Evolutionary conservation across 352 stramenopile species (phyloP), one percentile per base, ranked within the genome.

Genomic region (Pythium insidiosum): DNA sequence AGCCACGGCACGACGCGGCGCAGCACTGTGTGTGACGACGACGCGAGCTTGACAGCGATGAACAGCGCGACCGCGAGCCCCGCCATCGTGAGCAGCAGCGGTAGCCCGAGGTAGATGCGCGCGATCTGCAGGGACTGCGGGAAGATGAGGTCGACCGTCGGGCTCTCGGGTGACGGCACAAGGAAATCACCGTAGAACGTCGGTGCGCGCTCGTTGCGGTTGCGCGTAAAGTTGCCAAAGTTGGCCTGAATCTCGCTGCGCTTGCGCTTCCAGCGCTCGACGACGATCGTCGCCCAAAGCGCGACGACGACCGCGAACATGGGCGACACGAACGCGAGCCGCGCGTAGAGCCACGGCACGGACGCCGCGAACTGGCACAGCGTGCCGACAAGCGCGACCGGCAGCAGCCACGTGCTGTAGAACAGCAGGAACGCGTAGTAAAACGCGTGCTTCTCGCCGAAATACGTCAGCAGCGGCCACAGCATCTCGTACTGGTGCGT

Each of bases 241-340:
- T 63, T 76, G 23, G 73, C 55, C 23, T 85, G 68, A 36, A 94
- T 79, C 50, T 84, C 69, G 23, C 71, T 79, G 29, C 83, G 63
- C 51, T 96, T 93, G 30, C 84, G 84, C 50, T 95, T 95, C 86
- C 86, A 96, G 13, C 73, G 75, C 61, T 96, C 84, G 6, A 96
- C 68, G 40, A 96, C 51, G 4, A 92, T 46, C 33, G 88, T 89
- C 4, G 76, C 77, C 84, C 83, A 95, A 40, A 96, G 69, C 29
- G 68, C 76, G 20, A 96, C 81, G 18, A 92, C 63, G 28, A 95
- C 59, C 0, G 69, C 69, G 30, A 86, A 83, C 3, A 84, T 41
- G 24, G 65, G 72, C 13, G 70, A 53, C 3, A 73, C 44, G 40
- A 63, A 83, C n/a, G n/a, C n/a, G n/a, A n/a, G n/a, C n/a, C n/a